These are phyloP conservation scores for Kwoniella botswanensis DNA, from an alignment of 768 basidiomycete species.

Conservation along the genomic window DNA sequence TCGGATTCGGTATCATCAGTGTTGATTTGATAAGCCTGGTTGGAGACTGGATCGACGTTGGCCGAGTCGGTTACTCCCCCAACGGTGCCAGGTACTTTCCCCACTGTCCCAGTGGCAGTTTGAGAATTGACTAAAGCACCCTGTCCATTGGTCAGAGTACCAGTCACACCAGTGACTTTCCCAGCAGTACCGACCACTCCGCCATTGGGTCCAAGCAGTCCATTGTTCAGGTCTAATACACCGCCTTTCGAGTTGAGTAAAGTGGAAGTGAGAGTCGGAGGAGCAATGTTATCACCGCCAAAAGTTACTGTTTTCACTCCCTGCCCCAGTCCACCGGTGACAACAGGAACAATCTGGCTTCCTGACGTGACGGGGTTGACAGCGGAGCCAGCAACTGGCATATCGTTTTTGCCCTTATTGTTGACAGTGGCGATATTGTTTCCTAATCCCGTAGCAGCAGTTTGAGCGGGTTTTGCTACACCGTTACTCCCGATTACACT, in stretches of 20 bases:
- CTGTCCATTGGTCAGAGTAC: conserved; percentile 4
- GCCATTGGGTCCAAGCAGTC: not conserved
- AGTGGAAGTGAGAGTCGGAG: not conserved
- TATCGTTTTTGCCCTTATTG: not conserved
- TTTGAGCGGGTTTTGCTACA: not conserved
- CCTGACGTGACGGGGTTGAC: not conserved
- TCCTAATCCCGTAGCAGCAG: conserved; percentile 1
- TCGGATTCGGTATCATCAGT: conserved; percentile 8
- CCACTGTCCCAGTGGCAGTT: conserved; percentile 4
- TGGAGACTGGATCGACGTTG: conserved; percentile 8
- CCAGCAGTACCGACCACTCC: conserved; percentile 5
- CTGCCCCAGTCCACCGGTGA: not conserved
- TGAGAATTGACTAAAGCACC: not conserved
- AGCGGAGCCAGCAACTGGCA: conserved; percentile 1
- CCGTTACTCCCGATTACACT: not conserved
- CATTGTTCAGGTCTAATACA: not conserved
- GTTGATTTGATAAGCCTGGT: not conserved
- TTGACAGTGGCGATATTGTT: conserved; percentile 1
- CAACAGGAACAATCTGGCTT: not conserved
- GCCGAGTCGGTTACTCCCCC: not conserved
- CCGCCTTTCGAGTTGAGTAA: conserved; percentile 5
- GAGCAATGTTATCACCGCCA: not conserved
- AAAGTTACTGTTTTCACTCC: conserved; percentile 8
- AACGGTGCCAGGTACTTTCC: conserved; percentile 5
- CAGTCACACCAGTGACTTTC: conserved; percentile 1